A percentile compares a stretch with the other conserved stretches of the same genome.
Evolutionary conservation across 2,329 filamentous ascomycete species (phyloP).

Genomic region (Beauveria bassiana): DNA sequence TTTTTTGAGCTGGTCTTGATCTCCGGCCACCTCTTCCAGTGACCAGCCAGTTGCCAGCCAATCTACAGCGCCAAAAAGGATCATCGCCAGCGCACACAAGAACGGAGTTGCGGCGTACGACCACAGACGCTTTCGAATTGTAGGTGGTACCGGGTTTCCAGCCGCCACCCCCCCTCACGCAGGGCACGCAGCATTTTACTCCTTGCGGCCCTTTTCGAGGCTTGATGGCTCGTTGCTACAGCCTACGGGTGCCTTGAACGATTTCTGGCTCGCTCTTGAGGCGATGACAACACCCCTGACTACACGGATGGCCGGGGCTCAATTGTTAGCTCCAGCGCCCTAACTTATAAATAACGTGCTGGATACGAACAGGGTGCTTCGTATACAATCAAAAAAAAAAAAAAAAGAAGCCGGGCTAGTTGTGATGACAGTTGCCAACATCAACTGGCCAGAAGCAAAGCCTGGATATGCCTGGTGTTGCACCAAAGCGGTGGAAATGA

Average conservation of each 20-base stretch:
- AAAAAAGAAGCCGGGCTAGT: background rate
- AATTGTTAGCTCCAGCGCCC: background rate
- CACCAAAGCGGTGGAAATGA: slow-evolving; percentile 1
- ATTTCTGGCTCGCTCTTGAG: background rate
- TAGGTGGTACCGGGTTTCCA: background rate
- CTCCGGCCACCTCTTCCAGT: background rate
- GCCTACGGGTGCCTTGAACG: background rate
- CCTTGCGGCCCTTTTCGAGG: background rate
- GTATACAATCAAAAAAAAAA: background rate
- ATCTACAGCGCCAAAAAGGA: background rate
- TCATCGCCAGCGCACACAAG: slow-evolving; percentile 7
- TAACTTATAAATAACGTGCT: background rate
- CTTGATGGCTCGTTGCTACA: too few species aligned
- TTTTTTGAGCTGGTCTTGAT: background rate
- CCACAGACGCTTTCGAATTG: background rate
- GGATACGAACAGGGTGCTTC: background rate
- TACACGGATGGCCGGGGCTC: background rate
- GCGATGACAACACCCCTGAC: background rate
- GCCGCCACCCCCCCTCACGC: background rate
- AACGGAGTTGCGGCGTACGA: background rate
- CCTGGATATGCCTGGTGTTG: background rate
- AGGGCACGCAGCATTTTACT: background rate
- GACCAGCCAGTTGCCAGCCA: background rate
- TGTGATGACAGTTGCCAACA: background rate
- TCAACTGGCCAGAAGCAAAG: background rate